phyloP scores from a whole-genome alignment of 352 stramenopile genomes.

The Phytophthora sp. region DNA sequence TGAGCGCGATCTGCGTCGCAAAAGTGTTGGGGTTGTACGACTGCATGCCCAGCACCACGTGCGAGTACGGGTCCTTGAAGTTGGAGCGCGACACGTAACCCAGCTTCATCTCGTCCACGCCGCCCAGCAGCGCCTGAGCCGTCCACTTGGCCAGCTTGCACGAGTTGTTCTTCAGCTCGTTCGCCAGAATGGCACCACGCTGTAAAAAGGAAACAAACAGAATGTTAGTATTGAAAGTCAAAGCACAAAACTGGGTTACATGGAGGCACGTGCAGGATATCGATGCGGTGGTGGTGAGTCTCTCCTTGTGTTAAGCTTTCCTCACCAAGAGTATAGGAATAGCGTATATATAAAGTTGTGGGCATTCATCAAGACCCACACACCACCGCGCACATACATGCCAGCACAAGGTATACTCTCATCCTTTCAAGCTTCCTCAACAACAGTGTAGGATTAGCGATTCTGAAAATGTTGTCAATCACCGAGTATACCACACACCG shows the following conservation, averaged over 20 bases:
- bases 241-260: slow-evolving; percentile 2
- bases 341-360: slow-evolving; percentile 62
- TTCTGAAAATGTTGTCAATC: slow-evolving; percentile 31
- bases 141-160: slow-evolving; percentile 99
- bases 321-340: slow-evolving; percentile 54
- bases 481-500: slow-evolving; percentile 10
- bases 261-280: slow-evolving; percentile 2
- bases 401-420: slow-evolving; percentile 3
- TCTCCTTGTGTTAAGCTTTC: slow-evolving; percentile 37
- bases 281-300: slow-evolving; percentile 13
- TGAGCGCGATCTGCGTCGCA: slow-evolving; percentile 97
- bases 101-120: slow-evolving; percentile 98
- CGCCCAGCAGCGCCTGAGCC: slow-evolving; percentile 94
- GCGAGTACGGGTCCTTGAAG: slow-evolving; percentile 96
- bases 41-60: slow-evolving; percentile 96
- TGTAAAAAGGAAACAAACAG: slow-evolving; percentile 56
- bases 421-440: slow-evolving; percentile 30
- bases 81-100: slow-evolving; percentile 95
- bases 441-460: slow-evolving; percentile 37
- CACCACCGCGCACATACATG: slow-evolving; percentile 14
- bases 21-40: slow-evolving; percentile 98
- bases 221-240: background rate
- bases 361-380: slow-evolving; percentile 65
- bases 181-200: slow-evolving; percentile 96
- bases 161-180: slow-evolving; percentile 99